Evolutionary conservation across 1,139 yeast species (phyloP).

Genomic region (Eremothecium sinecaudum): DNA sequence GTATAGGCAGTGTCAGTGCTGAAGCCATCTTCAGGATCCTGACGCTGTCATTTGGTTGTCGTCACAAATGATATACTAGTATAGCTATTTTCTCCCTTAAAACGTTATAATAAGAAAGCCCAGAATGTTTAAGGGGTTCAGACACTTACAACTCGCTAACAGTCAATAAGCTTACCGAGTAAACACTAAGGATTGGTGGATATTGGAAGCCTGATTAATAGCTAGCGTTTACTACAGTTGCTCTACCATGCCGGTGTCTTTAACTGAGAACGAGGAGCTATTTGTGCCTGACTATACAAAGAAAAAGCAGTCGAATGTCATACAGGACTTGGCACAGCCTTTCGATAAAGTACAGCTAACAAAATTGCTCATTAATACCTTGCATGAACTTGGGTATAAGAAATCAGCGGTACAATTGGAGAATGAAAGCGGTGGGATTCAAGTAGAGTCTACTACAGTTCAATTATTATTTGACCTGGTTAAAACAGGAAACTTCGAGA

Average conservation of each 20-base stretch:
- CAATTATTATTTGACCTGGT: conserved; percentile 35
- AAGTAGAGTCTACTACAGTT: conserved; percentile 37
- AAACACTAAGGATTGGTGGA: too few relatives aligned
- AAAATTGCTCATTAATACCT: conserved; percentile 40
- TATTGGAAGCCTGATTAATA: too few relatives aligned
- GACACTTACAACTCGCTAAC: too few relatives aligned
- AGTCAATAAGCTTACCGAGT: too few relatives aligned
- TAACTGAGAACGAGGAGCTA: conserved; percentile 5
- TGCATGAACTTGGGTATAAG: conserved; percentile 41
- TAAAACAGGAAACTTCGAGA: conserved; percentile 37
- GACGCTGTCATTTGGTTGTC: too few relatives aligned
- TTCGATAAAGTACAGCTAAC: conserved; percentile 37
- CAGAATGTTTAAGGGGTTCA: too few relatives aligned
- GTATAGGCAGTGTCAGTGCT: too few relatives aligned
- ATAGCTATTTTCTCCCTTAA: too few relatives aligned
- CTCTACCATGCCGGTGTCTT: conserved; percentile 1
- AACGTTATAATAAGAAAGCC: too few relatives aligned
- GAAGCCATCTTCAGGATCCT: too few relatives aligned
- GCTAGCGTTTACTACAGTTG: too few relatives aligned
- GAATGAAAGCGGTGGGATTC: conserved; percentile 33
- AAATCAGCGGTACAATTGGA: conserved; percentile 35
- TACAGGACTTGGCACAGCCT: conserved; percentile 5
- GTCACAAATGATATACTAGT: too few relatives aligned
- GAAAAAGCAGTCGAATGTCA: conserved; percentile 6
- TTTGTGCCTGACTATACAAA: conserved; percentile 7